phyloP scores from a whole-genome alignment of 805 yeast genomes.

The Zygosaccharomyces kombuchaensis region DNA sequence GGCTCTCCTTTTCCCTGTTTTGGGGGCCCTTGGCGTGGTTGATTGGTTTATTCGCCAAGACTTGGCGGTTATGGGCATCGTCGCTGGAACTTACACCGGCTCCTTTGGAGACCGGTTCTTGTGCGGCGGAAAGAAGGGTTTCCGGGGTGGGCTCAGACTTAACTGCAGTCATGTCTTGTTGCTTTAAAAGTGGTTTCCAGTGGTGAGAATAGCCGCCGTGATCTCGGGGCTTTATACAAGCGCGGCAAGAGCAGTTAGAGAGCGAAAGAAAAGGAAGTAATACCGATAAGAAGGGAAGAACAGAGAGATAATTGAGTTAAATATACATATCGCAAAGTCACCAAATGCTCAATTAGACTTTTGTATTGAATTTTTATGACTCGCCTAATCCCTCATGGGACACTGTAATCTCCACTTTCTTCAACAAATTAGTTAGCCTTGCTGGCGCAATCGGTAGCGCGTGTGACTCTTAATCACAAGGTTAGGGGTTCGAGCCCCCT shows the following conservation, averaged over 20 bases:
- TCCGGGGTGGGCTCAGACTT: constrained; percentile 13
- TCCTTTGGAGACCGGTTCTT: neutral
- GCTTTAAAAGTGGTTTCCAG: neutral
- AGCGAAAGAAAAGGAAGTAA: neutral
- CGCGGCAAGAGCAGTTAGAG: neutral
- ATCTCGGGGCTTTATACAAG: neutral
- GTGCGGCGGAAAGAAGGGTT: neutral
- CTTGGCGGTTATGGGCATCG: constrained; percentile 20
- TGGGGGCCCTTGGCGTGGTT: constrained; percentile 9
- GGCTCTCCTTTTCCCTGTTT: constrained; percentile 6
- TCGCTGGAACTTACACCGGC: neutral
- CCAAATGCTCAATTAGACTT: neutral
- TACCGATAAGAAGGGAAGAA: neutral
- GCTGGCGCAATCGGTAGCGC: constrained; percentile 29
- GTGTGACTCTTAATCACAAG: constrained; percentile 27
- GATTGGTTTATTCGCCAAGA: constrained; percentile 16
- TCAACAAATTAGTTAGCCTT: constrained; percentile 11
- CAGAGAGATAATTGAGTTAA: too few species aligned
- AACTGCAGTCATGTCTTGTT: constrained; percentile 10
- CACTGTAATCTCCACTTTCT: neutral
- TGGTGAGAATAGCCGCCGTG: constrained; percentile 3
- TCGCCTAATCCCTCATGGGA: neutral
- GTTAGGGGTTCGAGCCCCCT: constrained; percentile 28
- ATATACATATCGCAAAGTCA: neutral
- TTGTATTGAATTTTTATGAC: too few species aligned